Conservation (phyloP, 371 early-diverging fungal species). For the Syncephalastrum racemosum region DNA sequence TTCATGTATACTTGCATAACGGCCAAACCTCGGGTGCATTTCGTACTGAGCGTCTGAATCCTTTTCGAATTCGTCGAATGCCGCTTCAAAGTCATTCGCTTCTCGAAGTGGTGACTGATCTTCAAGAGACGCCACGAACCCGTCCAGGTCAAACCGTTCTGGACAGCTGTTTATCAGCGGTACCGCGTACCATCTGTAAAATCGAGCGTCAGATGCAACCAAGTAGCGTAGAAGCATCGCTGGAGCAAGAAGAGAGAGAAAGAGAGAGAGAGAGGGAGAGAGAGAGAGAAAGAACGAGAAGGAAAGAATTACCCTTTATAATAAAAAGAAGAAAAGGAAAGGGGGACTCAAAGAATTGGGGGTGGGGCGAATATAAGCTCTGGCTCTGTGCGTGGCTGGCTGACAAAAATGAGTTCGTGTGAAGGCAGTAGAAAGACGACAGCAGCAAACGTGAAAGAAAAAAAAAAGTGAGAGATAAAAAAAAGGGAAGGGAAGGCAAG, state of each 20-base stretch:
- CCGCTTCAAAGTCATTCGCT: conserved; percentile 14
- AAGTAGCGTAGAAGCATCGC: conserved; percentile 28
- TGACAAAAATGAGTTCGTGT: no score
- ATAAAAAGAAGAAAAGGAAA: background rate
- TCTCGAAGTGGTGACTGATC: conserved; percentile 6
- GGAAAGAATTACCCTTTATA: conserved; percentile 5
- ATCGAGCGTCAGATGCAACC: conserved; percentile 34
- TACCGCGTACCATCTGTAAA: conserved; percentile 38
- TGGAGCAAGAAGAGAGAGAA: conserved; percentile 5
- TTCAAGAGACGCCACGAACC: conserved; percentile 23
- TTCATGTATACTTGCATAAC: conserved; percentile 32
- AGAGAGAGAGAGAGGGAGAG: conserved; percentile 9
- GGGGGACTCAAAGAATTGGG: background rate
- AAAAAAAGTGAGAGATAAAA: background rate
- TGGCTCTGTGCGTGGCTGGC: no score
- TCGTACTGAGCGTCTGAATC: conserved; percentile 41
- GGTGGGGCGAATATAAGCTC: no score
- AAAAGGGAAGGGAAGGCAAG: background rate
- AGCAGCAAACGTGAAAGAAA: no score
- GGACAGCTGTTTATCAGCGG: conserved; percentile 29
- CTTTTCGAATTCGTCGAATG: conserved; percentile 29
- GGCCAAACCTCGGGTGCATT: conserved; percentile 41
- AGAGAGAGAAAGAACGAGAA: conserved; percentile 5
- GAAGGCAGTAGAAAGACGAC: no score
- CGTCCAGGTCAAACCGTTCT: conserved; percentile 34